Evolutionary conservation across 225 moss, liverwort and hornwort genomes (phyloP).

Genomic region (Pseudoscleropodium purum): DNA sequence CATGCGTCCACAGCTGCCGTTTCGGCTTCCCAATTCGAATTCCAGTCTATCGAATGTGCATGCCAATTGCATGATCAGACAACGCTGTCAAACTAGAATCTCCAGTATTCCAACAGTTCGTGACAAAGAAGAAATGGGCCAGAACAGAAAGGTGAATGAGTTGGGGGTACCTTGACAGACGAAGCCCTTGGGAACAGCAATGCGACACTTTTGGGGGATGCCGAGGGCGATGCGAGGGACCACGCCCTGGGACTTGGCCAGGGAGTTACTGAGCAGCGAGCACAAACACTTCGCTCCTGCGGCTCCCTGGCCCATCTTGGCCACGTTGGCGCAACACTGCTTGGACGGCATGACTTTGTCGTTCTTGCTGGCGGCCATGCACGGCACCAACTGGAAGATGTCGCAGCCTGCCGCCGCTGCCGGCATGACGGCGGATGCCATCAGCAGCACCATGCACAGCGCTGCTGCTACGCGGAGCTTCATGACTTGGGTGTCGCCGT

Average conservation of each 20-base stretch:
- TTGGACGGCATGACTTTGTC: conserved; percentile 2
- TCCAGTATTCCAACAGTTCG: too few relatives aligned
- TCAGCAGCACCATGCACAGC: not conserved
- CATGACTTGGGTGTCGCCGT: not conserved
- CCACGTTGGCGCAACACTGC: conserved; percentile 21
- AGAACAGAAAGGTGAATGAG: not conserved
- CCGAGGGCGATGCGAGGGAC: conserved; percentile 11
- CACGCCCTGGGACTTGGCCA: conserved; percentile 20
- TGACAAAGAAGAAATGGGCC: not conserved
- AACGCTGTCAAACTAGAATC: too few relatives aligned
- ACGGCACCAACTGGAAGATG: conserved; percentile 18
- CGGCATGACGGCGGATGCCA: not conserved
- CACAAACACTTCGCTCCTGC: conserved; percentile 19
- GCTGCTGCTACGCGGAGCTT: not conserved
- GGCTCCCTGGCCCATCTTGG: conserved; percentile 13
- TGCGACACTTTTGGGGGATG: conserved; percentile 26
- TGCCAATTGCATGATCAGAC: not conserved
- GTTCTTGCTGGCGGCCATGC: conserved; percentile 34
- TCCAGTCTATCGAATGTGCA: not conserved
- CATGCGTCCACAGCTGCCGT: not conserved
- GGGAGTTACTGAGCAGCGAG: not conserved
- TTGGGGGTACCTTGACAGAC: conserved; percentile 9
- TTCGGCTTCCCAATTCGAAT: too few relatives aligned
- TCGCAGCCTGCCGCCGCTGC: conserved; percentile 5
- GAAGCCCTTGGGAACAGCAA: conserved; percentile 26